These are phyloP conservation scores for Cordyceps pruinosa DNA, from an alignment of 2,329 filamentous ascomycete genomes.

Conservation along the genomic window DNA sequence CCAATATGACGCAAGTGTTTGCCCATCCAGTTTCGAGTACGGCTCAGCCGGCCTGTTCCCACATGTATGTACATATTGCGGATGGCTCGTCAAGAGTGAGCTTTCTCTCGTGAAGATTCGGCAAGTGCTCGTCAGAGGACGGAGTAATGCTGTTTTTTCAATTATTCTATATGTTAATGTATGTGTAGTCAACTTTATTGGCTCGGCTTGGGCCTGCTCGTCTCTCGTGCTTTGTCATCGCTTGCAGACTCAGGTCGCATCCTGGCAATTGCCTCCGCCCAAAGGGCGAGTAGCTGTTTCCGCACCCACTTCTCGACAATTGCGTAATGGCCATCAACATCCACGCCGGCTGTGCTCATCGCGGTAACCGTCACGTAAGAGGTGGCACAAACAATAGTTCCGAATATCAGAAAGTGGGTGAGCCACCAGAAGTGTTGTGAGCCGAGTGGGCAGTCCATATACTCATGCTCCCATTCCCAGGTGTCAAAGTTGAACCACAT, in stretches of 20 bases:
- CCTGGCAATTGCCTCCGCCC: not conserved
- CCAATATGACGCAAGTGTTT: conserved; percentile 2
- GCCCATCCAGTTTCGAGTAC: not conserved
- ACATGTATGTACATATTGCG: not conserved
- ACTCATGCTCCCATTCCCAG: conserved; percentile 78
- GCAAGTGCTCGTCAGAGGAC: not conserved
- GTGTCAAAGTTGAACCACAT: conserved; percentile 74
- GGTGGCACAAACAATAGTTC: conserved; percentile 29
- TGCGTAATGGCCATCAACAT: conserved; percentile 26
- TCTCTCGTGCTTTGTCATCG: not conserved
- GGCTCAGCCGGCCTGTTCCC: not conserved
- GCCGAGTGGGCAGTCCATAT: conserved; percentile 69
- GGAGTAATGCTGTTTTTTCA: not conserved
- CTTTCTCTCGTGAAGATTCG: not conserved
- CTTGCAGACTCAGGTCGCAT: not conserved
- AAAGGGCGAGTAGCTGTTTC: not conserved
- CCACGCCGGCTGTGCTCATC: conserved; percentile 26
- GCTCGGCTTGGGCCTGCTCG: not conserved
- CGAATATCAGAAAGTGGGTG: conserved; percentile 67
- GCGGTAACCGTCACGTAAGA: conserved; percentile 20
- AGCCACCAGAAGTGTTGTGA: conserved; percentile 93
- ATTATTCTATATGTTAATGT: conserved; percentile 5
- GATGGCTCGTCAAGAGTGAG: not conserved
- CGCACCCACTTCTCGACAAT: conserved; percentile 14
- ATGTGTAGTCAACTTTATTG: conserved; percentile 5